These are phyloP conservation scores for Pseudevernia furfuracea DNA, from an alignment of 495 filamentous ascomycete genomes.

Conservation along the genomic window DNA sequence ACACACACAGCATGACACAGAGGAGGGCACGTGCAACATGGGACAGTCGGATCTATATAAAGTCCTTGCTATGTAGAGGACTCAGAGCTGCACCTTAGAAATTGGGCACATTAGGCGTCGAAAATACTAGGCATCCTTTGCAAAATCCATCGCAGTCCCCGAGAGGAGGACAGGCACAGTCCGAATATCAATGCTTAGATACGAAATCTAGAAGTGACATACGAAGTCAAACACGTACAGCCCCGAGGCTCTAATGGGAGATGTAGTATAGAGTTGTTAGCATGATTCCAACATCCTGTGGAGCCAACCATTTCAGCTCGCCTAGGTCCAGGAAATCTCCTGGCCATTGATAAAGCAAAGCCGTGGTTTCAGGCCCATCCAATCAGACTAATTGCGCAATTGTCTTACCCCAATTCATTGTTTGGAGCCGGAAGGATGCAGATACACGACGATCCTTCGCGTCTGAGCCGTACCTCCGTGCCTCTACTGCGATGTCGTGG, in stretches of 20 bases:
- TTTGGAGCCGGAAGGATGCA: slow-evolving; percentile 8
- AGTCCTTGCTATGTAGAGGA: neutral
- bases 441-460: slow-evolving; percentile 9
- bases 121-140: slow-evolving; percentile 21
- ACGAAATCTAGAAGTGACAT: slow-evolving; percentile 14
- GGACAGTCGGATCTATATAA: slow-evolving; percentile 13
- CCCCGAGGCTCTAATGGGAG: slow-evolving; percentile 12
- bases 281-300: slow-evolving; percentile 12
- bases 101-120: slow-evolving; percentile 20
- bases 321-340: neutral
- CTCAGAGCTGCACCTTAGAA: neutral
- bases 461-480: neutral
- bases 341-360: neutral
- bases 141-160: slow-evolving; percentile 21
- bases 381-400: slow-evolving; percentile 4
- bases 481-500: neutral
- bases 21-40: slow-evolving; percentile 7
- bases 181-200: slow-evolving; percentile 9
- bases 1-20: slow-evolving; percentile 28
- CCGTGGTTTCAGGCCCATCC: neutral
- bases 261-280: slow-evolving; percentile 8
- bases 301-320: neutral
- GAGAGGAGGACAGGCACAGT: slow-evolving; percentile 17
- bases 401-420: neutral
- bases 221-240: slow-evolving; percentile 21